phyloP scores from a whole-genome alignment of 2,329 filamentous ascomycete species.

The Xylaria sp. region DNA sequence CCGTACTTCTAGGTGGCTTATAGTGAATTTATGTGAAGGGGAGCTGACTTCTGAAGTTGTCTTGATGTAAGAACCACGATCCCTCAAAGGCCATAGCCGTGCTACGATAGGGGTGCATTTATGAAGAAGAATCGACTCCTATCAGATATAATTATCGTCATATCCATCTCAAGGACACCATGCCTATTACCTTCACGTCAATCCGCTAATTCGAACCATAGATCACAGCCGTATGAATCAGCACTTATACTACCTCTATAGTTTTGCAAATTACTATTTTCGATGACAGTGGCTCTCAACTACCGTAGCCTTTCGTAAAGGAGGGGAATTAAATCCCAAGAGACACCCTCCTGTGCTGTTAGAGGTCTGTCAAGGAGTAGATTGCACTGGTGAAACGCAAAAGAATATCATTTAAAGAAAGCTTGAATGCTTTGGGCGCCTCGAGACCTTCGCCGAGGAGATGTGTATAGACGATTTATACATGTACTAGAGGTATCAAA shows the following conservation, averaged over 20 bases:
- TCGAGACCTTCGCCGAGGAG: not conserved
- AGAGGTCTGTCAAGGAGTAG: not conserved
- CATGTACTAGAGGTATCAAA: constrained; percentile 15
- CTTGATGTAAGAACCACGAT: too few species aligned
- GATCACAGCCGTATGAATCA: not conserved
- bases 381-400: not conserved
- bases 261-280: not conserved
- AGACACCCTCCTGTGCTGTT: not conserved
- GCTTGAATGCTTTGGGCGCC: not conserved
- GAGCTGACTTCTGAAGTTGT: too few species aligned
- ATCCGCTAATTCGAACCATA: too few species aligned
- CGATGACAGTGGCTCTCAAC: not conserved
- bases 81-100: not conserved
- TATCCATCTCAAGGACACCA: not conserved
- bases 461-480: constrained; percentile 16
- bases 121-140: not conserved
- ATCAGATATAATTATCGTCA: too few species aligned
- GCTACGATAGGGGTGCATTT: not conserved
- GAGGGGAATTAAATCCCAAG: too few species aligned
- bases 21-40: too few species aligned
- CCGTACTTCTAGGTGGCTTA: too few species aligned
- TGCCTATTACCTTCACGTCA: not conserved
- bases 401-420: not conserved
- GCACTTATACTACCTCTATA: not conserved
- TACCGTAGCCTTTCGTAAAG: not conserved